Evolutionary conservation across 257 asterid genomes (phyloP).

Genomic region (Misopates orontium): DNA sequence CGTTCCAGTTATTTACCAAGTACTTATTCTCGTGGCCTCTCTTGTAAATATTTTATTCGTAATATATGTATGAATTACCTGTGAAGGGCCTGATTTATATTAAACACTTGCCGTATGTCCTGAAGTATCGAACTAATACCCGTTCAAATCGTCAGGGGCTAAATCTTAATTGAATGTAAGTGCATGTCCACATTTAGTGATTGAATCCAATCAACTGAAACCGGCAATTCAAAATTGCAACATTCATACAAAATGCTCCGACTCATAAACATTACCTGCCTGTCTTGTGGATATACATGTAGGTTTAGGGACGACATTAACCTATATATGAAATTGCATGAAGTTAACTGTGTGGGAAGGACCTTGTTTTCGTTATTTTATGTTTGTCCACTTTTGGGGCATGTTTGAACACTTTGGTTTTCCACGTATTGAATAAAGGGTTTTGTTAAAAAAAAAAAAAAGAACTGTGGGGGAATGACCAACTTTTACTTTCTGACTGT

Average conservation of each 20-base stretch:
- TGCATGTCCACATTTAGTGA: not conserved
- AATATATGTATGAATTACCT: constrained; percentile 1
- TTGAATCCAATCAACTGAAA: not conserved
- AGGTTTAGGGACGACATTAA: too few relatives aligned
- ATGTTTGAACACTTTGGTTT: too few relatives aligned
- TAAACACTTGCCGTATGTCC: not conserved
- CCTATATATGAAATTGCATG: not conserved
- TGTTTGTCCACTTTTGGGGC: too few relatives aligned
- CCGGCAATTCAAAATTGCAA: not conserved
- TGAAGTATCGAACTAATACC: not conserved
- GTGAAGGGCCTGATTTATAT: constrained; percentile 2
- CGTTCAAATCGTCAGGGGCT: not conserved
- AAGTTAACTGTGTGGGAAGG: constrained; percentile 1
- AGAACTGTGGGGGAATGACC: constrained; percentile 15
- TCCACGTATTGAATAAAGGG: too few relatives aligned
- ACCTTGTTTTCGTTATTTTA: too few relatives aligned
- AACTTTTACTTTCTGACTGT: constrained; percentile 2
- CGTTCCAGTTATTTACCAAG: too few relatives aligned
- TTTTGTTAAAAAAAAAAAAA: too few relatives aligned
- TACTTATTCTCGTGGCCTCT: too few relatives aligned
- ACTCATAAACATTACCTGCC: too few relatives aligned
- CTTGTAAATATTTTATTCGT: not conserved
- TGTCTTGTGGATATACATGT: too few relatives aligned
- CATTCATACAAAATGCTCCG: too few relatives aligned
- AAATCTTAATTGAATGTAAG: constrained; percentile 7